phyloP scores from a whole-genome alignment of 140 eudicot genomes.

The Stevia rebaudiana region DNA sequence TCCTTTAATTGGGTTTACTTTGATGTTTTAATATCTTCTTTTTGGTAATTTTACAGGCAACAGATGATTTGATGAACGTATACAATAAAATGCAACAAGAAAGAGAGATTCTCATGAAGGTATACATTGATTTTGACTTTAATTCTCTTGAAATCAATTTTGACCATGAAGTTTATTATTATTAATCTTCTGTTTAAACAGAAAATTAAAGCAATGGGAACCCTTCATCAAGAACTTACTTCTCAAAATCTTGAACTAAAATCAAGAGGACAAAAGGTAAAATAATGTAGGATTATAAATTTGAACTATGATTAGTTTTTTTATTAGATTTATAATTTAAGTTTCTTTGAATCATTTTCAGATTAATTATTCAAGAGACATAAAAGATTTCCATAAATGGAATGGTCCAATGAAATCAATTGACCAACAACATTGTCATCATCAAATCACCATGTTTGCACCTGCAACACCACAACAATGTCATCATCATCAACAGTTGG shows the following conservation, averaged over 20 bases:
- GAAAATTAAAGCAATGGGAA: conserved; percentile 27
- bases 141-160: not conserved
- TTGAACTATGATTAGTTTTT: not conserved
- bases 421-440: conserved; percentile 27
- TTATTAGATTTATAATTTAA: not conserved
- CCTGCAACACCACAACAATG: conserved; percentile 7
- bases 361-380: conserved; percentile 25
- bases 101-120: conserved; percentile 29
- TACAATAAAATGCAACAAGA: conserved; percentile 24
- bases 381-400: conserved; percentile 13
- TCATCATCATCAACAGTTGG: conserved; percentile 11
- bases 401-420: conserved; percentile 7
- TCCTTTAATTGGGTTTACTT: not conserved
- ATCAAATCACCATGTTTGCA: conserved; percentile 24
- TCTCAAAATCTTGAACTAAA: conserved; percentile 38
- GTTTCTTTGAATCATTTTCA: conserved; percentile 6
- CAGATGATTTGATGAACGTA: conserved; percentile 28
- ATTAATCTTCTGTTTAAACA: conserved; percentile 23
- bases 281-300: not conserved
- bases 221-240: conserved; percentile 12
- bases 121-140: conserved; percentile 22
- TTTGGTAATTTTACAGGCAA: conserved; percentile 25
- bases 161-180: conserved; percentile 4
- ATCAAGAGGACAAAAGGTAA: conserved; percentile 39
- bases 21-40: not conserved